phyloP scores from a whole-genome alignment of 305 asterid species.

The Fraxinus platypoda region DNA sequence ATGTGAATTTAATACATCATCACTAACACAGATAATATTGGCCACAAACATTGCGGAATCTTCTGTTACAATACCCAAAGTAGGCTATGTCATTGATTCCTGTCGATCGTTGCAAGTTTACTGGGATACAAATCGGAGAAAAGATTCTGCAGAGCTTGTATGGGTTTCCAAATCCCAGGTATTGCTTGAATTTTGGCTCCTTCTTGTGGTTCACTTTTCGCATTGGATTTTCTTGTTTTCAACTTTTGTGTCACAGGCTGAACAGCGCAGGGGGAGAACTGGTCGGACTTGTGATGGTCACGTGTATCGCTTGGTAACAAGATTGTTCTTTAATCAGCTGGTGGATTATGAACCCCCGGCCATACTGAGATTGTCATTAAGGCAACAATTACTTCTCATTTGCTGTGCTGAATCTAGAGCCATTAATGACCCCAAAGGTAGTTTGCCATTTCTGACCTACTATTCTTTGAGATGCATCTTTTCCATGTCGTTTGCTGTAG shows the following conservation, averaged over 20 bases:
- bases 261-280: constrained; percentile 93
- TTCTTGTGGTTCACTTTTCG: constrained; percentile 15
- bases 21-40: constrained; percentile 65
- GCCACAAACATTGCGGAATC: constrained; percentile 99
- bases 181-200: constrained; percentile 21
- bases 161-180: constrained; percentile 99
- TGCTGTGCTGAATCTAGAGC: constrained; percentile 88
- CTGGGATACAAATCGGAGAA: constrained; percentile 69
- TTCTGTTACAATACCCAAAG: constrained; percentile 98
- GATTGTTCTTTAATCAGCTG: constrained; percentile 65
- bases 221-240: constrained; percentile 16
- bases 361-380: constrained; percentile 67
- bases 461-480: constrained; percentile 10
- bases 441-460: constrained; percentile 23
- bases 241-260: constrained; percentile 57
- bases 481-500: background rate
- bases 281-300: constrained; percentile 94
- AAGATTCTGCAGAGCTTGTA: constrained; percentile 74
- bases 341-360: constrained; percentile 83
- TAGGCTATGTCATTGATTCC: constrained; percentile 92
- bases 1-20: constrained; percentile 24
- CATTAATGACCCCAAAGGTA: constrained; percentile 91
- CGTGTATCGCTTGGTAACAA: constrained; percentile 80
- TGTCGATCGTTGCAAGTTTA: constrained; percentile 95
- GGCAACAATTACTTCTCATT: constrained; percentile 75